These are phyloP conservation scores for Penicillium concentricum DNA, from an alignment of 2,329 filamentous ascomycete genomes.

Conservation along the genomic window DNA sequence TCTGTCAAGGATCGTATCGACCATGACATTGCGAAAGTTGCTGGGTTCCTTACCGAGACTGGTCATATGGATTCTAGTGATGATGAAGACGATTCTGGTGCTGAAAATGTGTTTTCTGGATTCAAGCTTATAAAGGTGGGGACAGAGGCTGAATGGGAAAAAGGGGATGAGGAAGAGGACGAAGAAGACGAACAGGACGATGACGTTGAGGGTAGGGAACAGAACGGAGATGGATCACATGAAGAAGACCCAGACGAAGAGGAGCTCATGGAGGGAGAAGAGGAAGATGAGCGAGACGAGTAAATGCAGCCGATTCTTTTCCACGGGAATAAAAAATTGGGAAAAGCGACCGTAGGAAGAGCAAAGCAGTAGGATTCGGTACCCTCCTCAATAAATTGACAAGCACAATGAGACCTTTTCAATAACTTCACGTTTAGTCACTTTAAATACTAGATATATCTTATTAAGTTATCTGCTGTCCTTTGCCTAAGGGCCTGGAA, in stretches of 20 bases:
- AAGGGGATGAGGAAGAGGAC: not conserved
- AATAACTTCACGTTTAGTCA: not conserved
- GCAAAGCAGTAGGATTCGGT: not conserved
- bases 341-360: not conserved
- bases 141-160: not conserved
- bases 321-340: too few relatives aligned
- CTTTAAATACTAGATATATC: not conserved
- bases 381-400: not conserved
- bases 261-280: not conserved
- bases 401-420: too few relatives aligned
- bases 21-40: not conserved
- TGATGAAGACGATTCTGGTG: not conserved
- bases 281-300: too few relatives aligned
- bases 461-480: too few relatives aligned
- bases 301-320: too few relatives aligned
- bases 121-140: not conserved
- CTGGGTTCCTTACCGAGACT: not conserved
- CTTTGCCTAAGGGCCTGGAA: too few relatives aligned
- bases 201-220: not conserved
- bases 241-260: too few relatives aligned
- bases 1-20: not conserved
- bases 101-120: not conserved
- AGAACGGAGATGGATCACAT: too few relatives aligned
- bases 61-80: not conserved
- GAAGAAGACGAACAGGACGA: not conserved